A percentile compares a stretch with the other conserved stretches of the same genome.
Evolutionary conservation across 345 rosid genomes (phyloP).

Genomic region (Litchi chinensis): DNA sequence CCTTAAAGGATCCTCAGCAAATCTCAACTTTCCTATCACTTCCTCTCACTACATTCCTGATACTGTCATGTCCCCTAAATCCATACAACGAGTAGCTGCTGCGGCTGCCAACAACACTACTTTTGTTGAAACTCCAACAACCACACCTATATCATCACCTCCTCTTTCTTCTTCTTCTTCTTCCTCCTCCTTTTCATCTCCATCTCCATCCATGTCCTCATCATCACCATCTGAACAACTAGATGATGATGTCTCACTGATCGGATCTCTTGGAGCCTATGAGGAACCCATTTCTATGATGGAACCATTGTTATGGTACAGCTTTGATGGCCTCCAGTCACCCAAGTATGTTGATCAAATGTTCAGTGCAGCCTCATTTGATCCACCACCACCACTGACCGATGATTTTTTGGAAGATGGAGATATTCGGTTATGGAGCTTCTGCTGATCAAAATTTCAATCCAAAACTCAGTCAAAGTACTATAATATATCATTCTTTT

Average conservation of each 20-base stretch:
- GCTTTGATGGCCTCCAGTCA: slow-evolving; percentile 49
- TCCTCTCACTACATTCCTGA: slow-evolving; percentile 41
- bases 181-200: slow-evolving; percentile 32
- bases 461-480: not conserved
- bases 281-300: slow-evolving; percentile 36
- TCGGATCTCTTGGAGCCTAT: slow-evolving; percentile 34
- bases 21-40: slow-evolving; percentile 76
- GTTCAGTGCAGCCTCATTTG: slow-evolving; percentile 41
- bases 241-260: slow-evolving; percentile 48
- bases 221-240: slow-evolving; percentile 46
- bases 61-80: slow-evolving; percentile 74
- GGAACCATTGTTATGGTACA: slow-evolving; percentile 45
- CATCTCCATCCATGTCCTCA: slow-evolving; percentile 37
- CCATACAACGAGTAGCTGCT: slow-evolving; percentile 86
- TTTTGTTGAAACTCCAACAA: slow-evolving; percentile 14
- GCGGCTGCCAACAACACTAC: slow-evolving; percentile 54
- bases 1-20: slow-evolving; percentile 80
- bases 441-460: slow-evolving; percentile 42
- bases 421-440: slow-evolving; percentile 84
- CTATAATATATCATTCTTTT: slow-evolving; percentile 12
- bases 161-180: slow-evolving; percentile 20
- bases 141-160: slow-evolving; percentile 27
- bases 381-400: slow-evolving; percentile 31
- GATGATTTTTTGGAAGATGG: slow-evolving; percentile 70
- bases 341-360: slow-evolving; percentile 62